Evolutionary conservation across 495 filamentous ascomycete genomes (phyloP), one percentile per base, ranked within the genome.

Genomic region (Aspergillus diversus): DNA sequence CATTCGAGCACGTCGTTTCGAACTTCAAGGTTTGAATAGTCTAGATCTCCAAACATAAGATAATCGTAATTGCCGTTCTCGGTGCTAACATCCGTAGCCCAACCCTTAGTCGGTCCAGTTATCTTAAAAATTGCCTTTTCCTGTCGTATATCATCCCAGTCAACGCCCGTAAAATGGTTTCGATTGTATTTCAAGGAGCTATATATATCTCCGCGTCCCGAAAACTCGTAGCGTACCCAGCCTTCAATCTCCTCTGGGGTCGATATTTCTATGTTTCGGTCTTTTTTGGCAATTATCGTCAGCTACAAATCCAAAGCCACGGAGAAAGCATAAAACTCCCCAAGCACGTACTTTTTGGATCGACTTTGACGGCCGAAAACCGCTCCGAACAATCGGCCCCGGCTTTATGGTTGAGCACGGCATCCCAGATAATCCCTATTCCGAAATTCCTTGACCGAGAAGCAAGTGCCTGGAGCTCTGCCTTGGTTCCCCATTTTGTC

Each of bases 21-120:
- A 5, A 91, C 87, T 63, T 90, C 89, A 7, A 81, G 81, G 67
- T 92, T 85, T 7, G 78, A 73, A 67, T 89, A 87, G 71, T 92
- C 88, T 27, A 92, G 51, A 70, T 92, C 83, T 7, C 86, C 82
- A 61, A 84, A 87, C 83, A 88, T 86, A 55, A 92, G 77, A 64
- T 87, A 91, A 69, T 92, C 90, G 55, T 86, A 89, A 66, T 92
- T 92, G 7, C 90, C 90, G 64, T 88, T 84, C 69, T 89, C 86
- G 5, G 72, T 71, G 65, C 84, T 85, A 2, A 92, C 90, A 66
- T 87, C 85, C 1, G 81, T 63, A 4, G 87, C 84, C 89, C 89
- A 92, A 6, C 79, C 82, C 68, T 89, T 86, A 7, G 79, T 76
- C 16, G 88, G 84, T 4, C 86, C 89, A 12, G 82, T 69, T 31